These are phyloP conservation scores for Rhinocladiella similis DNA, from an alignment of 2,329 filamentous ascomycete species.

Conservation along the genomic window DNA sequence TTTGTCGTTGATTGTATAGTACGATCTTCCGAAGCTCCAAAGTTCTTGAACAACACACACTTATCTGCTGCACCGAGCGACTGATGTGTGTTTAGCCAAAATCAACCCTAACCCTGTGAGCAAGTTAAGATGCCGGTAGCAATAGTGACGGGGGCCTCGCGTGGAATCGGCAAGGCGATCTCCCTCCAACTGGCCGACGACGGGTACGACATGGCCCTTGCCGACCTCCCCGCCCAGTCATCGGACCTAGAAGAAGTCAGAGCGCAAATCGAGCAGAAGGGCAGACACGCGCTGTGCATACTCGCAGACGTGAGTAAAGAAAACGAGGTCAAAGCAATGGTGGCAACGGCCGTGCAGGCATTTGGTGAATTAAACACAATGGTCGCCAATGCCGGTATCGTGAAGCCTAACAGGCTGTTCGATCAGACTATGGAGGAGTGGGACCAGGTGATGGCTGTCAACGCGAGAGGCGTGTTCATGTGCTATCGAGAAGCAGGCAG, in stretches of 20 bases:
- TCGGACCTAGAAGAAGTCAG: neutral
- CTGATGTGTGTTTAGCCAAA: too few species aligned
- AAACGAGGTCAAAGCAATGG: slow-evolving; percentile 53
- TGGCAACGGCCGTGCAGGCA: slow-evolving; percentile 51
- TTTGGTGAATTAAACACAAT: slow-evolving; percentile 53
- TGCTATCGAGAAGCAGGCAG: slow-evolving; percentile 63
- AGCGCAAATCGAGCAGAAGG: slow-evolving; percentile 6
- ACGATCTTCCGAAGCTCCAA: too few species aligned
- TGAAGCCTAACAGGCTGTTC: slow-evolving; percentile 56
- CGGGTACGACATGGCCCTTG: slow-evolving; percentile 52
- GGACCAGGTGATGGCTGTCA: slow-evolving; percentile 59
- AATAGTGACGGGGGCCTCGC: slow-evolving; percentile 55
- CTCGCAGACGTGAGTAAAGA: slow-evolving; percentile 61
- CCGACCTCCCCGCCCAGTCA: neutral
- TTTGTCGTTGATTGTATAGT: too few species aligned
- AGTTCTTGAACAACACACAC: too few species aligned
- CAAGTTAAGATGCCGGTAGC: slow-evolving; percentile 20
- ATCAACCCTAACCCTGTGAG: too few species aligned
- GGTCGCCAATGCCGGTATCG: slow-evolving; percentile 64
- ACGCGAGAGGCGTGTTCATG: slow-evolving; percentile 66
- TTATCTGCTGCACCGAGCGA: too few species aligned
- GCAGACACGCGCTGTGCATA: slow-evolving; percentile 46
- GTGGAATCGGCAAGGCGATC: slow-evolving; percentile 57
- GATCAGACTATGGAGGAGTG: slow-evolving; percentile 59
- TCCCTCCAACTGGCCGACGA: slow-evolving; percentile 51